Conservation (phyloP, 306 rosid genomes). For the Lupinus albus region DNA sequence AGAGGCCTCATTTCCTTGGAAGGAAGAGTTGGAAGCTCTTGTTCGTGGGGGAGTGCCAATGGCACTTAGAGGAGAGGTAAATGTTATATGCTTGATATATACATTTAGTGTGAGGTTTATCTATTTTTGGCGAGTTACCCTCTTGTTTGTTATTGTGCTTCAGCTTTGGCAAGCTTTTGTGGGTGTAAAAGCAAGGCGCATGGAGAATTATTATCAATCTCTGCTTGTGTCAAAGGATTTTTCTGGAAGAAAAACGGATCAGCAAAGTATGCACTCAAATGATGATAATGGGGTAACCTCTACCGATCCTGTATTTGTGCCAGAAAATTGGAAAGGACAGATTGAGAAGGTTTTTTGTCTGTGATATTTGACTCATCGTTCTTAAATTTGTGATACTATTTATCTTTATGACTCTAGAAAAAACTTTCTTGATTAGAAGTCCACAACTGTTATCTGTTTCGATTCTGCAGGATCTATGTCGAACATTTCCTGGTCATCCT, state of each 20-base stretch:
- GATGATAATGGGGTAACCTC: conserved; percentile 48
- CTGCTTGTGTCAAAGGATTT: conserved; percentile 65
- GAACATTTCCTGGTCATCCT: conserved; percentile 99
- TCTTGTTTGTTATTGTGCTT: conserved; percentile 38
- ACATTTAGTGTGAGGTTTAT: conserved; percentile 29
- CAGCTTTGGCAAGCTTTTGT: conserved; percentile 99
- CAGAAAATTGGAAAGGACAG: conserved; percentile 99
- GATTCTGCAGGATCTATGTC: conserved; percentile 82
- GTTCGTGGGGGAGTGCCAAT: conserved; percentile 99
- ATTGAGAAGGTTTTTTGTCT: conserved; percentile 80
- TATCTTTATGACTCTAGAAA: not conserved
- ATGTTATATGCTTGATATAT: conserved; percentile 36
- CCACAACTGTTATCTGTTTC: conserved; percentile 30
- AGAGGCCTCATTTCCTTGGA: conserved; percentile 79
- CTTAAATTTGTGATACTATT: conserved; percentile 19
- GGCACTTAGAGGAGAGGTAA: conserved; percentile 99
- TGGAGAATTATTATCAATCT: conserved; percentile 80
- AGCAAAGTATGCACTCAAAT: conserved; percentile 49
- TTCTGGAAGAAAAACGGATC: conserved; percentile 54
- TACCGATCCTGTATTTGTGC: conserved; percentile 51
- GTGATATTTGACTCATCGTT: conserved; percentile 28
- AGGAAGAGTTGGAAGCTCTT: conserved; percentile 94
- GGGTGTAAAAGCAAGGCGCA: conserved; percentile 77
- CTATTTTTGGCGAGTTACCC: conserved; percentile 33
- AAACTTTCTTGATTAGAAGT: conserved; percentile 33